Percentiles rank a stretch among this genome's conserved stretches.
Evolutionary conservation across 1,284 basidiomycete genomes (phyloP).

Genomic region (Ganoderma leucocontextum): DNA sequence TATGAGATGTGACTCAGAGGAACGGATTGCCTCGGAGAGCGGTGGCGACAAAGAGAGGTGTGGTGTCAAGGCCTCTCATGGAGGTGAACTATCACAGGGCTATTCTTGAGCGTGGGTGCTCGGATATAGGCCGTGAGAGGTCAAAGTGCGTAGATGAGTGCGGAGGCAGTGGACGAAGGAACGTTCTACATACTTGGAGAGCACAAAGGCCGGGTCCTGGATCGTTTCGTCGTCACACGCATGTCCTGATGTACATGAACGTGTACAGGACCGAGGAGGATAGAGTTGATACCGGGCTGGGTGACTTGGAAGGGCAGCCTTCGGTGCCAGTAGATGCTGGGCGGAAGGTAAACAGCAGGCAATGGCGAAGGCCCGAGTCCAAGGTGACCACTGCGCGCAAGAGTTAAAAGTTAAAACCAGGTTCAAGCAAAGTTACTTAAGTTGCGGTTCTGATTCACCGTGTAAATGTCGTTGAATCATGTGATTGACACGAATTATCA

Average conservation of each 20-base stretch:
- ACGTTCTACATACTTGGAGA: background rate
- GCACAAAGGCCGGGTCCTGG: background rate
- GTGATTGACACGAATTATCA: background rate
- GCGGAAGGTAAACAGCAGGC: too few relatives aligned
- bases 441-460: too few relatives aligned
- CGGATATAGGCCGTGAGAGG: slow-evolving; percentile 3
- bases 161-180: background rate
- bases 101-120: slow-evolving; percentile 6
- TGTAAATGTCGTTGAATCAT: background rate
- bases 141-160: background rate
- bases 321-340: too few relatives aligned
- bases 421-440: too few relatives aligned
- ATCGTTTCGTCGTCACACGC: background rate
- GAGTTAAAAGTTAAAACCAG: too few relatives aligned
- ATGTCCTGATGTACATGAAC: background rate
- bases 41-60: background rate
- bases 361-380: too few relatives aligned
- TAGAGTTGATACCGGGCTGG: too few relatives aligned
- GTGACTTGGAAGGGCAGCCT: too few relatives aligned
- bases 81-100: background rate
- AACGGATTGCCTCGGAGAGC: background rate
- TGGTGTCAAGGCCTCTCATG: background rate
- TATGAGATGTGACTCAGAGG: background rate
- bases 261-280: background rate
- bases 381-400: too few relatives aligned